Evolutionary conservation across 768 basidiomycete species (phyloP).

Genomic region (Rhizopogon vesiculosus): DNA sequence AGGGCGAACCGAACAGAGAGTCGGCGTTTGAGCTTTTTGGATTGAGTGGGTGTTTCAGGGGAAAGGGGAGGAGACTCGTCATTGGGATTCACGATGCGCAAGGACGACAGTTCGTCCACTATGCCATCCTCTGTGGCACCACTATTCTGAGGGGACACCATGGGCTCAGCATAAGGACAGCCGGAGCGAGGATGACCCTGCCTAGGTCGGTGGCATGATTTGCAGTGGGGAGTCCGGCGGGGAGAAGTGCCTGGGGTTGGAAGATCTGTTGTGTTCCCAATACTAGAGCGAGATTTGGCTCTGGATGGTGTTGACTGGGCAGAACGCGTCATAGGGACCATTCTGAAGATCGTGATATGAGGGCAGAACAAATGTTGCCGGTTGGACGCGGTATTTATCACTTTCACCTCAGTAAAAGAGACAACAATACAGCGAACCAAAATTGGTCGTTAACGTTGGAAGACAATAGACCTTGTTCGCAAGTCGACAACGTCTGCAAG

Average conservation of each 20-base stretch:
- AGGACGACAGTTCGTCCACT: conserved; percentile 40
- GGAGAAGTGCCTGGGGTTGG: conserved; percentile 33
- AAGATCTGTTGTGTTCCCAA: not conserved
- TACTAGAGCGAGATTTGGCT: conserved; percentile 8
- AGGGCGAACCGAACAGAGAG: conserved; percentile 27
- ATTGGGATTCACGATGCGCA: conserved; percentile 32
- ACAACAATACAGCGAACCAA: not conserved
- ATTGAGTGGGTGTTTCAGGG: conserved; percentile 2
- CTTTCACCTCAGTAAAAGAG: not conserved
- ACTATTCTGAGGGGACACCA: conserved; percentile 11
- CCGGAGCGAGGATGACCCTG: conserved; percentile 61
- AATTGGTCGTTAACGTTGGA: not conserved
- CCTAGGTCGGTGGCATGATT: conserved; percentile 49
- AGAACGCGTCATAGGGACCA: conserved; percentile 26
- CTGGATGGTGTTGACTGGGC: conserved; percentile 25
- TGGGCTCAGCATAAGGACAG: conserved; percentile 43
- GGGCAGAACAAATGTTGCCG: too few relatives aligned
- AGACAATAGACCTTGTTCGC: not conserved
- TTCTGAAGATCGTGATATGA: not conserved
- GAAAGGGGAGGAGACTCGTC: conserved; percentile 10
- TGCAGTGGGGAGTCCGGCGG: conserved; percentile 51
- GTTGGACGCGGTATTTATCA: not conserved
- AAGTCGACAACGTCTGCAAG: too few relatives aligned
- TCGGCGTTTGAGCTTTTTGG: conserved; percentile 13
- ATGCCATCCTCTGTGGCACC: conserved; percentile 24